phyloP scores from a whole-genome alignment of 2,329 filamentous ascomycete genomes.

The Fusarium agapanthi region DNA sequence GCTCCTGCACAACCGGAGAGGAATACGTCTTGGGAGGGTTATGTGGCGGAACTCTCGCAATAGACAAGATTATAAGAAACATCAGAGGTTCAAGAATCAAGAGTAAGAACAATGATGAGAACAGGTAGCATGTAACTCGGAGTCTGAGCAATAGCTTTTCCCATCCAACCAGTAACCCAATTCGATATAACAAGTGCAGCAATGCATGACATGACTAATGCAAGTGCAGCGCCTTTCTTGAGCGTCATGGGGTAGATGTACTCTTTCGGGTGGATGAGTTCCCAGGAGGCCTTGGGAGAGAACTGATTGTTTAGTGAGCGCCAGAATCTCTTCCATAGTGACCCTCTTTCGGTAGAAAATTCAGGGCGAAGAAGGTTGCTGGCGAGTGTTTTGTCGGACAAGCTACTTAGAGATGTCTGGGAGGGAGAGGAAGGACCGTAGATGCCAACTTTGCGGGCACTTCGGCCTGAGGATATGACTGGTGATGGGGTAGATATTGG shows the following conservation, averaged over 20 bases:
- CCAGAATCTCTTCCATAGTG: background rate
- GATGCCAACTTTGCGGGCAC: background rate
- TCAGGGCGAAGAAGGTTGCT: background rate
- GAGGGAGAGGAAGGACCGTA: background rate
- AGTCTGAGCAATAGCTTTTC: background rate
- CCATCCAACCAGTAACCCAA: background rate
- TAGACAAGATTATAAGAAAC: slow-evolving; percentile 7
- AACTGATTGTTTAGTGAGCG: background rate
- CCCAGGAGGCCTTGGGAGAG: background rate
- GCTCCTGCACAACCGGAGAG: accelerated
- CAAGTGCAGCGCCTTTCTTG: background rate
- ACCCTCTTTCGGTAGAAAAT: background rate
- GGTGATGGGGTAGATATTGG: background rate
- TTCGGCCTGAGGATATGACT: background rate
- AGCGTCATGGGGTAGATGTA: background rate
- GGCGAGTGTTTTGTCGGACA: too few relatives aligned
- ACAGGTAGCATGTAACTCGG: background rate
- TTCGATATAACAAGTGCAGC: background rate
- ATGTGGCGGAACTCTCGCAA: background rate
- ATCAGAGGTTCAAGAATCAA: slow-evolving; percentile 4
- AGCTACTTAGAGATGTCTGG: background rate
- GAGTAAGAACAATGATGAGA: background rate
- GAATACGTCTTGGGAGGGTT: background rate
- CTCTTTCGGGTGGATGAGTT: background rate
- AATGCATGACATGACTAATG: background rate